Evolutionary conservation across 805 yeast genomes (phyloP), one percentile per base, ranked within the genome.

Genomic region (Wickerhamiella kurtzmanii): DNA sequence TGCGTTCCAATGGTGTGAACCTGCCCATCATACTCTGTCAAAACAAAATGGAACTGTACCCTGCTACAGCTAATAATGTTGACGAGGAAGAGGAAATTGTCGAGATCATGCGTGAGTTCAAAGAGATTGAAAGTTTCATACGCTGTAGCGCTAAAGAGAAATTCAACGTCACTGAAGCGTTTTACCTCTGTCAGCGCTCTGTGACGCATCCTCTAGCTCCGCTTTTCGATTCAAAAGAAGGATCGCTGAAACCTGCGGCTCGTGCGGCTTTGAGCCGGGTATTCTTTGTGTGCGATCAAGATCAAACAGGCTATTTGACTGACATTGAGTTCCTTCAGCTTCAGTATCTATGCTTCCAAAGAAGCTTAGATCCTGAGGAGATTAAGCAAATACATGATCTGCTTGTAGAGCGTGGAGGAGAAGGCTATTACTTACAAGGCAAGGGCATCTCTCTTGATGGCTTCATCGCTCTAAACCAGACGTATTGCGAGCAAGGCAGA

Each of bases 191-290:
- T 58, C 95, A 88, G 60, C 65, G 96, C 43, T 89, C 97, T 0
- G 87, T 89, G 0, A 82, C 89, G 0, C 87, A 84, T 61, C 98
- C 99, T 0, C 74, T 92, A 8, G 79, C 96, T 0, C 98, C 99
- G 0, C 63, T 92, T 21, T 92, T 80, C 58, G 97, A 92, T 61
- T 79, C 95, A n/a, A 85, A 87, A 56, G 86, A 82, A 50, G 89
- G 92, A 1, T 74, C 70, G 42, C 66, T 92, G 55, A 89, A 88
- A 57, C 86, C 88, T 0, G 70, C 78, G 9, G 87, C 95, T 0
- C 67, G 76, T 0, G 69, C 73, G 2, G 97, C 97, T 0, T 66
- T 92, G 41, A 76, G 76, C 48, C 68, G 98, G 46, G 76, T 94
- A 1, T 92, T 92, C 59, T 67, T 84, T 55, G 67, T 92, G 1